Evolutionary conservation across 225 moss, liverwort and hornwort genomes (phyloP).

Genomic region (Marchantia polymorpha): DNA sequence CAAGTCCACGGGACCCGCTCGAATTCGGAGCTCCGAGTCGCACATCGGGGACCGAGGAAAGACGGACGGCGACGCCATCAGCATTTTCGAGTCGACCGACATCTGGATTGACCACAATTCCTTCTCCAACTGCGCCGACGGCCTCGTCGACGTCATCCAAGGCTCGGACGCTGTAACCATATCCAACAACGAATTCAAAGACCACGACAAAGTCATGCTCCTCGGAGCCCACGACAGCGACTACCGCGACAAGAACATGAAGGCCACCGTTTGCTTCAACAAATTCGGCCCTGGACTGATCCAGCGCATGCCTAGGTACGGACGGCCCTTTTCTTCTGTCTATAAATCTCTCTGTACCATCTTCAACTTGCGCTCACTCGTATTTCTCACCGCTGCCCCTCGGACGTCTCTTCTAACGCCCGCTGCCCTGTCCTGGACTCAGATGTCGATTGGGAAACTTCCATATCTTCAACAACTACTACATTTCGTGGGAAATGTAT

Average conservation of each 20-base stretch:
- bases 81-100: conserved; percentile 47
- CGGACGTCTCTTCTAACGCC: neutral
- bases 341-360: too few species aligned
- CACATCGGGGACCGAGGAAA: conserved; percentile 57
- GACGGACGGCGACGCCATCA: conserved; percentile 66
- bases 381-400: too few species aligned
- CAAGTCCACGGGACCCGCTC: conserved; percentile 52
- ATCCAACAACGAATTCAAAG: conserved; percentile 73
- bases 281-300: conserved; percentile 49
- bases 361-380: too few species aligned
- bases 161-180: conserved; percentile 61
- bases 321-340: too few species aligned
- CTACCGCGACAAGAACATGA: conserved; percentile 50
- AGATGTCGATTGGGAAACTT: conserved; percentile 74
- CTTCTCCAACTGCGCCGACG: conserved; percentile 52
- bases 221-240: conserved; percentile 58
- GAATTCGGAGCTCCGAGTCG: conserved; percentile 46
- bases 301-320: conserved; percentile 64
- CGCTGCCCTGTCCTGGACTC: neutral
- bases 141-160: conserved; percentile 57
- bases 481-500: conserved; percentile 60
- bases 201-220: conserved; percentile 83
- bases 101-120: conserved; percentile 79
- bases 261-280: conserved; percentile 69
- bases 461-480: conserved; percentile 77